Conservation (phyloP, 1,284 basidiomycete genomes). For the Paramarasmius palmivorus region DNA sequence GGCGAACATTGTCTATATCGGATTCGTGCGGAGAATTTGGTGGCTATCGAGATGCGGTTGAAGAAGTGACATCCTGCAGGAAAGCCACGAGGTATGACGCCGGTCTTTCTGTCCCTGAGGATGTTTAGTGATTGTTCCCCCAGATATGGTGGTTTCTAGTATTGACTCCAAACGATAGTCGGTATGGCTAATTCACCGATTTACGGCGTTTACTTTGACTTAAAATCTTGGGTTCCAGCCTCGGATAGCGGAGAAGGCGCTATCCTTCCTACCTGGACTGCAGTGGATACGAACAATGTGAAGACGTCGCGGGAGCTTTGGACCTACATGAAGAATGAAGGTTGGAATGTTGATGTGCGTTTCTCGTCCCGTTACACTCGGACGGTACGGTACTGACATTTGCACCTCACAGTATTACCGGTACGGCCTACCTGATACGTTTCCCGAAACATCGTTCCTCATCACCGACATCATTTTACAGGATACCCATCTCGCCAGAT, state of each 20-base stretch:
- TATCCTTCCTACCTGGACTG: conserved; percentile 93
- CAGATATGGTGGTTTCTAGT: conserved; percentile 89
- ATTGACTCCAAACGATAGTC: conserved; percentile 90
- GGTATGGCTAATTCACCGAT: conserved; percentile 49
- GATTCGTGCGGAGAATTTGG: conserved; percentile 94
- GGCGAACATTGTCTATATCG: conserved; percentile 80
- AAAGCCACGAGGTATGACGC: conserved; percentile 68
- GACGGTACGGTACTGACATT: conserved; percentile 4
- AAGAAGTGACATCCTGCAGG: conserved; percentile 94
- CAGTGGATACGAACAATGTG: conserved; percentile 84
- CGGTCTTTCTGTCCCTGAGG: neutral
- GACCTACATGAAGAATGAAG: conserved; percentile 75
- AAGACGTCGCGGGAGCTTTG: conserved; percentile 89
- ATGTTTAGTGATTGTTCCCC: conserved; percentile 4
- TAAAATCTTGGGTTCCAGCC: conserved; percentile 36
- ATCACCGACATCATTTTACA: conserved; percentile 27
- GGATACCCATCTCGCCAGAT: conserved; percentile 93
- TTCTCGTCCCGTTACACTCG: conserved; percentile 4
- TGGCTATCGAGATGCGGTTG: conserved; percentile 90
- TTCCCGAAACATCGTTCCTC: conserved; percentile 17
- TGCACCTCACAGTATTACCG: conserved; percentile 58
- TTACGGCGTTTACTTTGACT: conserved; percentile 1
- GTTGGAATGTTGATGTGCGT: conserved; percentile 88
- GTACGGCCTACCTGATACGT: conserved; percentile 30
- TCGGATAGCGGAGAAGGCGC: conserved; percentile 76